These are phyloP conservation scores for Boletus bicolor DNA, from an alignment of 768 basidiomycete genomes.

Conservation along the genomic window DNA sequence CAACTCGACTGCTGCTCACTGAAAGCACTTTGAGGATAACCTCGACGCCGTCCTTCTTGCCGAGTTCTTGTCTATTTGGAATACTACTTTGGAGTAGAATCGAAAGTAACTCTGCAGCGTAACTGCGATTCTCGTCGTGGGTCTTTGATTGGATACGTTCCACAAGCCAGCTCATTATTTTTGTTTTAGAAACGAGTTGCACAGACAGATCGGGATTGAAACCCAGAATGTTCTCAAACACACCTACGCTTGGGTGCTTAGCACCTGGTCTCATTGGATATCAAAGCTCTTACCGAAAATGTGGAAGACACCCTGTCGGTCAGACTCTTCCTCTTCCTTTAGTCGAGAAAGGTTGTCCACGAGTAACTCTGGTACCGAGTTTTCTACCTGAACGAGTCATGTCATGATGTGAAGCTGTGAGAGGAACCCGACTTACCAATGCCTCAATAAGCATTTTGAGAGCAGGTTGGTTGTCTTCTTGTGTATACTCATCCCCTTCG, in stretches of 20 bases:
- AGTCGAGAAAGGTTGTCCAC: conserved; percentile 85
- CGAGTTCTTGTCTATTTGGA: conserved; percentile 65
- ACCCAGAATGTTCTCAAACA: conserved; percentile 90
- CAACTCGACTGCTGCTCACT: conserved; percentile 45
- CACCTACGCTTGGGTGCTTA: conserved; percentile 45
- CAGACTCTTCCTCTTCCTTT: conserved; percentile 89
- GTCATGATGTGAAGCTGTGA: conserved; percentile 1
- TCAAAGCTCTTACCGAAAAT: conserved; percentile 60
- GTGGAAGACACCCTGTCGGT: conserved; percentile 90
- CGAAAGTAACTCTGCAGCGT: conserved; percentile 90
- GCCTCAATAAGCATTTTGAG: conserved; percentile 72
- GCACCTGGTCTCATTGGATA: not conserved
- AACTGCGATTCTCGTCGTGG: conserved; percentile 89
- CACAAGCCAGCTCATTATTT: conserved; percentile 75
- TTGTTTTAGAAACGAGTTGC: conserved; percentile 70
- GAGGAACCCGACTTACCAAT: conserved; percentile 52
- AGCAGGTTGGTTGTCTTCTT: conserved; percentile 59
- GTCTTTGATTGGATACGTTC: conserved; percentile 66
- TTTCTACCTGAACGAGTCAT: conserved; percentile 56
- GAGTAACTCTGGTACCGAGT: conserved; percentile 81
- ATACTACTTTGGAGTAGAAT: conserved; percentile 79
- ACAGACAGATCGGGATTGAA: conserved; percentile 77
- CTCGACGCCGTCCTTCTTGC: conserved; percentile 77
- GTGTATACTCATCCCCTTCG: conserved; percentile 63
- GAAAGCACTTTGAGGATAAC: conserved; percentile 70